Base-by-base conservation (phyloP, 768 basidiomycete species). In the Mycena albidolilacea region DNA sequence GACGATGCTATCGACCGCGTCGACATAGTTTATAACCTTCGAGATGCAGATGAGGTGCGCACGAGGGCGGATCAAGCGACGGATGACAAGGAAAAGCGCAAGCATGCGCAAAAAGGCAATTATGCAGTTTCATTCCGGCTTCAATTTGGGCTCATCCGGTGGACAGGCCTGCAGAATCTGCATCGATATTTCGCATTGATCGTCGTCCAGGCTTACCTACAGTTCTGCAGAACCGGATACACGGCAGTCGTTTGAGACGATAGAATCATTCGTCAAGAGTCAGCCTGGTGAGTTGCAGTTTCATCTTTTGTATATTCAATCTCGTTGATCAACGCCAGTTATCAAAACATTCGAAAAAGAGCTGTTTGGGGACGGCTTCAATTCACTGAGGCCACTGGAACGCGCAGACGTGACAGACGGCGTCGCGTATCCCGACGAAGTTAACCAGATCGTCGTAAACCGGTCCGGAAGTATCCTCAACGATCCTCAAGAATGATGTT, bases 401-500 rank as follows among this genome's bases (percentile, higher is more conserved):
- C 89, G 94, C 21, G 89, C 91, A 30, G 90, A 92, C 57, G 81
- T 88, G 2, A 85, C 88, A 52, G 89, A 92, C 63, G 92, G 91
- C 23, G 87, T 93, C 61, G 94, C 95, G 4, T 88, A 95, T 71
- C 95, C 95, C 0, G 98, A 99, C 76, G 98, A 99, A 84, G 97
- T 96, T 43, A 90, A 92, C 9, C 89, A 92, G 72, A 89, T 97
- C 5, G 97, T 99, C 41, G 87, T 90, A 46, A 94, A 93, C 76
- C 91, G 98, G 50, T 88, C 90, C 10, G 98, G 98, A 10, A 90
- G 88, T 72, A 94, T 99, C 96, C 1, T 95, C 92, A 6, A 96
- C 97, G 0, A 98, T 99, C 76, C 85, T 99, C 78, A 99, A 99
- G 85, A 95, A 94, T 77, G 96, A 96, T 96, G 86, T 97, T 97